These are phyloP conservation scores for Davidsoniella virescens DNA, from an alignment of 2,329 filamentous ascomycete species.

Conservation along the genomic window DNA sequence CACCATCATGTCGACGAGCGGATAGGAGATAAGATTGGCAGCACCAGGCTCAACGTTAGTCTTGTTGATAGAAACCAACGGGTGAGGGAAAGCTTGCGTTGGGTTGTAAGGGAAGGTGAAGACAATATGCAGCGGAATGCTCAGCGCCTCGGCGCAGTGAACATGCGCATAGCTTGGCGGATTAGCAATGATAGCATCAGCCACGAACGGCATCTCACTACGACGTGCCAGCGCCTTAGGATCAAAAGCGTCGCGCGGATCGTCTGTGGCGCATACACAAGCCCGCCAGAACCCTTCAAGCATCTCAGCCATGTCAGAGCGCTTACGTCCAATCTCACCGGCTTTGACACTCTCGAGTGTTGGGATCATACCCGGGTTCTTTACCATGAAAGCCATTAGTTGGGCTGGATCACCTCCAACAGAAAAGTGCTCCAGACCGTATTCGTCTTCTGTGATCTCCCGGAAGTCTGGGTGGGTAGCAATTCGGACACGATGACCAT, in stretches of 20 bases:
- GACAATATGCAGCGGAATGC: constrained; percentile 68
- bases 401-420: constrained; percentile 66
- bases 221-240: constrained; percentile 44
- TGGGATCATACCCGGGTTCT: constrained; percentile 65
- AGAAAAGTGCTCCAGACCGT: constrained; percentile 62
- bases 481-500: constrained; percentile 60
- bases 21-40: constrained; percentile 68
- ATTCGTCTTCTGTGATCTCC: constrained; percentile 53
- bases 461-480: constrained; percentile 66
- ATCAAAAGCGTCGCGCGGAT: constrained; percentile 44
- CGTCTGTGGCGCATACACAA: constrained; percentile 58
- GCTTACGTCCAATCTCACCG: constrained; percentile 52
- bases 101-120: constrained; percentile 77
- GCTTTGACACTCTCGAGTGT: constrained; percentile 54
- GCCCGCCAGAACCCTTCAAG: constrained; percentile 70
- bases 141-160: constrained; percentile 63
- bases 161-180: constrained; percentile 64
- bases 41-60: constrained; percentile 57
- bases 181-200: constrained; percentile 74
- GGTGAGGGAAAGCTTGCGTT: constrained; percentile 60
- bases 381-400: constrained; percentile 80
- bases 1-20: constrained; percentile 69
- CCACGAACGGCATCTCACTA: constrained; percentile 36
- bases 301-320: constrained; percentile 63
- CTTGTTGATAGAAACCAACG: constrained; percentile 57